Conservation (phyloP, 2,329 filamentous ascomycete genomes). For the Dissoconium aciculare region DNA sequence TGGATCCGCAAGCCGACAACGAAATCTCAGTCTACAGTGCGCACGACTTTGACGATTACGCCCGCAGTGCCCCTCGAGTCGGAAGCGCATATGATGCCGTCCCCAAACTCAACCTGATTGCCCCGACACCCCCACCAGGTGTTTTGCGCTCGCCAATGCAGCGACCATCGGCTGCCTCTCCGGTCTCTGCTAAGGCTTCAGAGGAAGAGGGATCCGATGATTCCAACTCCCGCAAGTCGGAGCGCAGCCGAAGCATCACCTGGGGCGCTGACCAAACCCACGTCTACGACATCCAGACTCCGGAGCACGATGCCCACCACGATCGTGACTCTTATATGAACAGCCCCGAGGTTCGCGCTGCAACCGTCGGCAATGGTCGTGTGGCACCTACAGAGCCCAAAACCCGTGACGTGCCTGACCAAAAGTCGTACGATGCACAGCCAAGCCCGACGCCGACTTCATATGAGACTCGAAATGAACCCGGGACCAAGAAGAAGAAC, state of each 20-base stretch:
- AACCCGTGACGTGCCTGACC: no score
- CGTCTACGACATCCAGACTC: conserved; percentile 33
- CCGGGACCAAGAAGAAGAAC: no score
- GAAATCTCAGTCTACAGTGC: conserved; percentile 31
- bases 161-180: conserved; percentile 15
- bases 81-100: conserved; percentile 24
- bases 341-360: conserved; percentile 7
- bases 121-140: conserved; percentile 42
- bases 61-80: conserved; percentile 7
- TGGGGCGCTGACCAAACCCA: conserved; percentile 35
- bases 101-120: conserved; percentile 41
- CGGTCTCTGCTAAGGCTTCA: conserved; percentile 16
- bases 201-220: conserved; percentile 9
- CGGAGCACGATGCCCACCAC: conserved; percentile 24
- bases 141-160: conserved; percentile 23
- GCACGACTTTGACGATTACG: conserved; percentile 17
- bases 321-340: conserved; percentile 16
- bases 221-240: conserved; percentile 8
- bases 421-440: no score
- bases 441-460: no score
- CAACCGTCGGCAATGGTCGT: conserved; percentile 6
- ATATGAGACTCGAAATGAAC: no score
- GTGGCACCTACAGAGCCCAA: no score
- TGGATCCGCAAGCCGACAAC: conserved; percentile 30
- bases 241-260: conserved; percentile 25